Conservation (phyloP, 2,329 filamentous ascomycete genomes). For the Chrysoporthe puriensis region DNA sequence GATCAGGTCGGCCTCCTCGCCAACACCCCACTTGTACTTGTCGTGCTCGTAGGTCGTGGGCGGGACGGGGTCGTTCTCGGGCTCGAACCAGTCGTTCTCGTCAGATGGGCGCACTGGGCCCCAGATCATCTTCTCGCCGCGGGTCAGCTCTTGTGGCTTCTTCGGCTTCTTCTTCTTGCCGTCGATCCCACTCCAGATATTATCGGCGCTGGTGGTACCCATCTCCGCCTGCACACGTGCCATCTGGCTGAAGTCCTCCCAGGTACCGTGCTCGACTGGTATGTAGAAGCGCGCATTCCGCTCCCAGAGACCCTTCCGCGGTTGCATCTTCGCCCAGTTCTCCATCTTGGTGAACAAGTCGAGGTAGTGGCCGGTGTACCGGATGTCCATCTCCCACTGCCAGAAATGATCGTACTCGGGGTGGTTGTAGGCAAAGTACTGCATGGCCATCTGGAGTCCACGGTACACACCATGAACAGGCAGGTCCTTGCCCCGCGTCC, state of each 20-base stretch:
- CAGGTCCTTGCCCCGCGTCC: conserved; percentile 65
- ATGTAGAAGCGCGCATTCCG: conserved; percentile 79
- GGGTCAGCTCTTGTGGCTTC: conserved; percentile 39
- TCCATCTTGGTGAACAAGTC: conserved; percentile 71
- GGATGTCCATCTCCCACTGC: conserved; percentile 95
- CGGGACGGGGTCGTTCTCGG: conserved; percentile 73
- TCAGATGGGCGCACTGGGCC: conserved; percentile 75
- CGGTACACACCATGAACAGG: conserved; percentile 92
- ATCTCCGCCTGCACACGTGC: conserved; percentile 75
- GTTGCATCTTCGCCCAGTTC: conserved; percentile 72
- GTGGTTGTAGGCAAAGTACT: conserved; percentile 87
- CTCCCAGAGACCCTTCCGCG: conserved; percentile 81
- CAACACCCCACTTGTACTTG: conserved; percentile 83
- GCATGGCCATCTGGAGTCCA: conserved; percentile 90
- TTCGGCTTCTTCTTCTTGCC: conserved; percentile 38
- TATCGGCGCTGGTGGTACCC: conserved; percentile 66
- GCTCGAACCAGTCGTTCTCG: conserved; percentile 71
- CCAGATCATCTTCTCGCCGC: conserved; percentile 73
- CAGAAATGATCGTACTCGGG: conserved; percentile 90
- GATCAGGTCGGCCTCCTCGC: conserved; percentile 89
- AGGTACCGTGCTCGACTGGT: conserved; percentile 74
- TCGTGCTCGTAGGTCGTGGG: conserved; percentile 77
- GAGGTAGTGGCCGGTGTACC: conserved; percentile 87
- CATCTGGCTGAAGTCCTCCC: conserved; percentile 81
- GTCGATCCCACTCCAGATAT: conserved; percentile 64